Conservation (phyloP, 148 eudicot genomes). For the Rhododendron ovatum region DNA sequence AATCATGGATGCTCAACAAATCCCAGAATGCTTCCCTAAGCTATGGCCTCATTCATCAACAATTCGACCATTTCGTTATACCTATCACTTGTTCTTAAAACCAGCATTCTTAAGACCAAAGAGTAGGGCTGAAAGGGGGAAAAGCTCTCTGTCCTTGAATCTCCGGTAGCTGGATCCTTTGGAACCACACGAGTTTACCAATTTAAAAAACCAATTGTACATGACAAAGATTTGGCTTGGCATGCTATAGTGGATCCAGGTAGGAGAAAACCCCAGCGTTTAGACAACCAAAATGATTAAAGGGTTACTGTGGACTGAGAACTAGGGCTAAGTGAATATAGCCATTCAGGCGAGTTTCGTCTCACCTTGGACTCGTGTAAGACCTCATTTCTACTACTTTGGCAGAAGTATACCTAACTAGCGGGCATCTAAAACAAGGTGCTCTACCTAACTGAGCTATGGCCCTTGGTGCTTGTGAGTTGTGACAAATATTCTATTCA, state of each 20-base stretch:
- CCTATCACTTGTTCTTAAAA: not conserved
- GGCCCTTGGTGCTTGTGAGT: not conserved
- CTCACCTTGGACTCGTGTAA: not conserved
- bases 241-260: not conserved
- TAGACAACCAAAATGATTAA: not conserved
- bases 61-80: not conserved
- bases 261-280: not conserved
- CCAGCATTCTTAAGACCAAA: not conserved
- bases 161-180: not conserved
- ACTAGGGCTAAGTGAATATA: not conserved
- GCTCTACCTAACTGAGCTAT: not conserved
- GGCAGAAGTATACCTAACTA: not conserved
- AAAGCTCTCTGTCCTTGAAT: not conserved
- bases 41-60: not conserved
- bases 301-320: not conserved
- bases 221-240: not conserved
- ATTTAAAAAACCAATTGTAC: not conserved
- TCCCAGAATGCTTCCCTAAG: not conserved
- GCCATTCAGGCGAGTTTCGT: not conserved
- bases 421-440: not conserved
- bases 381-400: not conserved
- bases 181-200: not conserved
- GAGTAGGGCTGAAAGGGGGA: not conserved
- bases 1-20: not conserved
- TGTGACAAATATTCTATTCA: not conserved